Evolutionary conservation across 2,329 filamentous ascomycete species (phyloP).

Genomic region (Endoconidiophora polonica): DNA sequence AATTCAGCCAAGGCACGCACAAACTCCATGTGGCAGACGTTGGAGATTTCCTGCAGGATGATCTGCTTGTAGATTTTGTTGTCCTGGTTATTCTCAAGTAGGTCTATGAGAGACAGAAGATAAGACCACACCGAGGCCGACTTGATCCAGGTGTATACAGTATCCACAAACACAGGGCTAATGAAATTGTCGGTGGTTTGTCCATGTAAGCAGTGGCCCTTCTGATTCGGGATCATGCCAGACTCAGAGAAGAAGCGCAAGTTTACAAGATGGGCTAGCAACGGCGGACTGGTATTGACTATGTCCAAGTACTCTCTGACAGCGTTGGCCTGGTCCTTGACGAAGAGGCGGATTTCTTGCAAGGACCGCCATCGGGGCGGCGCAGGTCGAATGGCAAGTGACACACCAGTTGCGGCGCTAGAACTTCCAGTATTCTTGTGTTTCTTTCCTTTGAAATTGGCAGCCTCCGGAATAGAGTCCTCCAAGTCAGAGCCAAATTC

Average conservation of each 20-base stretch:
- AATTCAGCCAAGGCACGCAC: slow-evolving; percentile 22
- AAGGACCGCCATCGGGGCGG: slow-evolving; percentile 18
- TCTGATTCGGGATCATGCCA: slow-evolving; percentile 29
- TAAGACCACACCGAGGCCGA: slow-evolving; percentile 26
- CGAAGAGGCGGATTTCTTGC: slow-evolving; percentile 18
- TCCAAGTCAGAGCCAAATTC: slow-evolving; percentile 20
- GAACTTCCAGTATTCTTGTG: background rate
- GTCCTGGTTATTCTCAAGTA: slow-evolving; percentile 17
- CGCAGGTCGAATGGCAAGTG: slow-evolving; percentile 19
- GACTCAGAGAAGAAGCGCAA: slow-evolving; percentile 24
- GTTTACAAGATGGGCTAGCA: slow-evolving; percentile 22
- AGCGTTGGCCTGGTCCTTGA: slow-evolving; percentile 20
- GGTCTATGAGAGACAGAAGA: slow-evolving; percentile 21
- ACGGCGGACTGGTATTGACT: slow-evolving; percentile 19
- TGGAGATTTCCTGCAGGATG: slow-evolving; percentile 29
- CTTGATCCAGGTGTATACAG: slow-evolving; percentile 22
- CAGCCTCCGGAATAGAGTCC: slow-evolving; percentile 12
- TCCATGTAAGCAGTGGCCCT: slow-evolving; percentile 23
- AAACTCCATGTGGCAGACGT: slow-evolving; percentile 29
- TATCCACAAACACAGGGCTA: slow-evolving; percentile 26
- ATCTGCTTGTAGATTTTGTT: slow-evolving; percentile 20
- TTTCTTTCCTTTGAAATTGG: background rate
- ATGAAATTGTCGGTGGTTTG: slow-evolving; percentile 25
- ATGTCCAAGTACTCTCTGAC: slow-evolving; percentile 23
- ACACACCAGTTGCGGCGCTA: slow-evolving; percentile 16